Evolutionary conservation across 108 stramenopile species (phyloP), one percentile per base, ranked within the genome.

Genomic region (Skeletonema potamos): DNA sequence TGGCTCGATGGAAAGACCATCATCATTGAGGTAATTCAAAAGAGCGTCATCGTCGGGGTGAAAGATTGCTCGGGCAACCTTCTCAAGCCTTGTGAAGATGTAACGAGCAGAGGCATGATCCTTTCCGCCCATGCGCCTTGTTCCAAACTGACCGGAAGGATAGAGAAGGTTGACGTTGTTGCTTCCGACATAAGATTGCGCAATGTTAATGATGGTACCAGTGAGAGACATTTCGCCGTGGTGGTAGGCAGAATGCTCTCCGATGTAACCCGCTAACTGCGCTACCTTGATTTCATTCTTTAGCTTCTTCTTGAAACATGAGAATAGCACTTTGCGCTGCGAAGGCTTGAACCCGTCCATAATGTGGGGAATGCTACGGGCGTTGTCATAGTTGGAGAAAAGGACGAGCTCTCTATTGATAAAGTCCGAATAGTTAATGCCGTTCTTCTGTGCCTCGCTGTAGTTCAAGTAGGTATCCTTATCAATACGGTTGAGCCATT

Each of bases 321-420:
- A 85, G 73, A 87, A 97, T 15, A 98, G 84, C 13, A 98, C 96
- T 79, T 98, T 98, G 27, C 98, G 86, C 81, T 98, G 98, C 11
- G 95, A 93, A 12, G 97, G 97, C 86, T 98, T 98, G 62, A 98
- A 88, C 1, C 98, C 98, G 64, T 98, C 98, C 64, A 97, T 70
- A 8, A 97, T 58, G 73, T 85, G 82, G 10, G 97, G 96, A 37
- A 98, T 94, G n/a, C 93, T 94, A n/a, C 98, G 82, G 61, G 72
- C 73, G 71, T 96, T 96, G 82, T 98, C 98, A 41, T 91, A 91
- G 32, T 82, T 68, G 46, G 92, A 94, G 76, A 97, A 98, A 27
- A 97, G 92, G 55, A 97, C 92, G 27, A 97, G 90, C 74, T 98
- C 98, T 62, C 86, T 80, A 85, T 98, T 96, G 73, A 98, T 87